A percentile compares a stretch with the other conserved stretches of the same genome.
Evolutionary conservation across 2,329 filamentous ascomycete species (phyloP).

Genomic region (Lachnellula arida): DNA sequence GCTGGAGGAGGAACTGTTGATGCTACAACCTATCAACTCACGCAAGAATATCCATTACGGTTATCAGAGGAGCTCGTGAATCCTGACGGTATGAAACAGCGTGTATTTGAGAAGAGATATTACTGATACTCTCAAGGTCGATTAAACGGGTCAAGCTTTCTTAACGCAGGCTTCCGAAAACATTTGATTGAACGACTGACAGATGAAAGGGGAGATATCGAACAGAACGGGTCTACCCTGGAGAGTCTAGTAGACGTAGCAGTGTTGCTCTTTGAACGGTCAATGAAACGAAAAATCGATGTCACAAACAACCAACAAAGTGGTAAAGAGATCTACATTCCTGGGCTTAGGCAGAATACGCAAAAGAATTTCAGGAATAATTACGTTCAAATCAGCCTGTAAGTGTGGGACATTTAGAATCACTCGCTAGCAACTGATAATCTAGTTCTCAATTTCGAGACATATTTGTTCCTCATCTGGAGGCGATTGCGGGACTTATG

Average conservation of each 20-base stretch:
- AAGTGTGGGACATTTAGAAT: background rate
- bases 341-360: background rate
- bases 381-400: background rate
- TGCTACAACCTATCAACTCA: constrained; percentile 24
- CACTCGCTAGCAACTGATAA: background rate
- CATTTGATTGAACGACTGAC: constrained; percentile 5
- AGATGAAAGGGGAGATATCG: constrained; percentile 8
- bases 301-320: background rate
- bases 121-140: constrained; percentile 1
- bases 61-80: constrained; percentile 19
- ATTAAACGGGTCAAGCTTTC: constrained; percentile 13
- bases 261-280: constrained; percentile 11
- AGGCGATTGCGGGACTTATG: constrained; percentile 2
- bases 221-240: constrained; percentile 4
- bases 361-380: constrained; percentile 4
- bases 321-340: background rate
- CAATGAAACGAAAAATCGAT: constrained; percentile 7
- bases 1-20: constrained; percentile 29
- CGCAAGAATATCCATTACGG: constrained; percentile 15
- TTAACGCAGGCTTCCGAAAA: constrained; percentile 13
- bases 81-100: constrained; percentile 14
- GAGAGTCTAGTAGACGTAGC: constrained; percentile 8
- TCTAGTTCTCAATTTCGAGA: constrained; percentile 1
- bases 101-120: background rate
- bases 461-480: constrained; percentile 6